Evolutionary conservation across 2,329 filamentous ascomycete genomes (phyloP).

Genomic region (Kalaharituber pfeilii): DNA sequence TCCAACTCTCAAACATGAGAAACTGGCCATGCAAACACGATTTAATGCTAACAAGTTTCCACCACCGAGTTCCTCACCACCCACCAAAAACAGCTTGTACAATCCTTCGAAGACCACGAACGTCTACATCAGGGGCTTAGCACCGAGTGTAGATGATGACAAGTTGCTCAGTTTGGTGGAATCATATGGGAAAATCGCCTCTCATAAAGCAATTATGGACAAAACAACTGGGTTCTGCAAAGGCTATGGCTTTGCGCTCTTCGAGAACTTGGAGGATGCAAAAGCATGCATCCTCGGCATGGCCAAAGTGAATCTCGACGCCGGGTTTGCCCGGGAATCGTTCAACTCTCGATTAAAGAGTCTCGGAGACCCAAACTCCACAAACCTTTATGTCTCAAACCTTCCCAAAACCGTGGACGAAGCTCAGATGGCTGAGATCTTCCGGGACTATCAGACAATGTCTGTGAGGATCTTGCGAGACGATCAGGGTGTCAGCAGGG

Average conservation of each 20-base stretch:
- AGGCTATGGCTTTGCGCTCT: conserved; percentile 96
- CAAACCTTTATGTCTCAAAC: conserved; percentile 96
- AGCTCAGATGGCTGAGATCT: conserved; percentile 54
- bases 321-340: conserved; percentile 94
- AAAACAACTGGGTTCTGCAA: conserved; percentile 86
- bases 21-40: neutral
- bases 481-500: conserved; percentile 77
- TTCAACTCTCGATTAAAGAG: conserved; percentile 98
- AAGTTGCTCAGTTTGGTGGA: conserved; percentile 65
- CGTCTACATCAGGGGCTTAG: conserved; percentile 91
- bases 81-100: conserved; percentile 46
- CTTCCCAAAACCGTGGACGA: conserved; percentile 84
- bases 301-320: conserved; percentile 86
- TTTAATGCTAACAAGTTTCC: conserved; percentile 22
- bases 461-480: conserved; percentile 93
- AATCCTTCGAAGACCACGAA: conserved; percentile 93
- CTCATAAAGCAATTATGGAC: conserved; percentile 97
- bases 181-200: conserved; percentile 85
- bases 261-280: conserved; percentile 68
- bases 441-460: conserved; percentile 62
- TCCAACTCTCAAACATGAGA: no score
- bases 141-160: conserved; percentile 87
- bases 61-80: neutral
- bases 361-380: conserved; percentile 73
- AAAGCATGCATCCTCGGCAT: conserved; percentile 95